Conservation (phyloP, 352 stramenopile species). For the Phytophthora quininea region DNA sequence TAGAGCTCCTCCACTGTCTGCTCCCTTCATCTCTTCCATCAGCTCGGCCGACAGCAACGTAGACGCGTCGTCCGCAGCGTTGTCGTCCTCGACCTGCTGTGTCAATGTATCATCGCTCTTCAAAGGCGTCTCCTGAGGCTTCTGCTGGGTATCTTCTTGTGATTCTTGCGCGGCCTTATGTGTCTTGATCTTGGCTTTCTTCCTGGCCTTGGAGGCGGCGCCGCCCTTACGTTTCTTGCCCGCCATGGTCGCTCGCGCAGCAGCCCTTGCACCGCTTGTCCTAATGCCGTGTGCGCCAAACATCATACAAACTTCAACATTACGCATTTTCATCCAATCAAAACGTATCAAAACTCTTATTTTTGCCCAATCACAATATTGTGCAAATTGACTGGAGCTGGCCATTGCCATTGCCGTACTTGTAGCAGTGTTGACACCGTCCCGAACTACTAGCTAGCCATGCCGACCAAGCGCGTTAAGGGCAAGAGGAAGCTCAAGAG, state of each 20-base stretch:
- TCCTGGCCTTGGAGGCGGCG: slow-evolving; percentile 39
- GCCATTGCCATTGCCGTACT: background rate
- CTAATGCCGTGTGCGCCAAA: background rate
- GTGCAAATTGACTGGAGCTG: slow-evolving; percentile 18
- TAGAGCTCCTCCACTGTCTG: slow-evolving; percentile 60
- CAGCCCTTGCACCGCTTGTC: slow-evolving; percentile 9
- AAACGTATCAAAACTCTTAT: slow-evolving; percentile 9
- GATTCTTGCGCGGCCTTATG: slow-evolving; percentile 11
- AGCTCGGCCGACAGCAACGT: slow-evolving; percentile 73
- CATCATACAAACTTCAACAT: background rate
- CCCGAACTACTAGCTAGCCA: slow-evolving; percentile 31
- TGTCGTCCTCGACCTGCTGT: background rate
- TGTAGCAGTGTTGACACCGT: background rate
- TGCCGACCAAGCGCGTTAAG: slow-evolving; percentile 89
- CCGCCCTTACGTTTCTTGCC: slow-evolving; percentile 70
- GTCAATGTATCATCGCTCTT: slow-evolving; percentile 22
- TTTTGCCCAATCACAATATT: slow-evolving; percentile 17
- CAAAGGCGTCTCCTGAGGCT: slow-evolving; percentile 20
- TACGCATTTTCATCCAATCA: background rate
- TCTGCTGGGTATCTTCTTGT: slow-evolving; percentile 9
- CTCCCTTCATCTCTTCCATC: slow-evolving; percentile 61
- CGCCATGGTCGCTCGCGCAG: slow-evolving; percentile 34
- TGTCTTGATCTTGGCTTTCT: slow-evolving; percentile 48
- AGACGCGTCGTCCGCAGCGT: slow-evolving; percentile 8
- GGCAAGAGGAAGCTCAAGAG: slow-evolving; percentile 92